phyloP scores from a whole-genome alignment of 1,284 basidiomycete species.

The Naganishia sp. region DNA sequence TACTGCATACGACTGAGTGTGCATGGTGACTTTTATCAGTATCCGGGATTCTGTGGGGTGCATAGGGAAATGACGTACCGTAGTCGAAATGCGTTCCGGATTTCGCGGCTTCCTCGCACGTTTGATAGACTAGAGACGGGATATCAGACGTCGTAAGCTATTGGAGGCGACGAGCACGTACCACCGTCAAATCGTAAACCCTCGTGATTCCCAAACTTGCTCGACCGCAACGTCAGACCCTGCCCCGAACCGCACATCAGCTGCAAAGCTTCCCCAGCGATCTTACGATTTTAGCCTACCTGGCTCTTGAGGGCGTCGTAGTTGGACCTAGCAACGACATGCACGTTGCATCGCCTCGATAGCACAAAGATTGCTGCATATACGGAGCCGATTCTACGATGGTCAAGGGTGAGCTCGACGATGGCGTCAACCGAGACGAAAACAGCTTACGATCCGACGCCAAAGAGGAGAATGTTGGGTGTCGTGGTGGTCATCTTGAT shows the following conservation, averaged over 20 bases:
- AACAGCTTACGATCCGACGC: constrained; percentile 45
- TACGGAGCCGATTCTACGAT: constrained; percentile 53
- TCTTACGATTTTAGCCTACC: constrained; percentile 37
- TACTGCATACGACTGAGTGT: constrained; percentile 48
- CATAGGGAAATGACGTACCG: constrained; percentile 38
- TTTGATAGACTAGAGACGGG: constrained; percentile 42
- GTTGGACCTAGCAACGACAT: constrained; percentile 56
- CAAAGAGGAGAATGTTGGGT: constrained; percentile 51
- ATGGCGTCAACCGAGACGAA: background rate
- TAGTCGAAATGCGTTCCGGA: constrained; percentile 46
- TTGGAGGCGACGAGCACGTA: constrained; percentile 33
- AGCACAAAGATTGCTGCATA: constrained; percentile 55
- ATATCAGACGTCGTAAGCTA: background rate
- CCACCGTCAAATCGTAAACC: constrained; percentile 48
- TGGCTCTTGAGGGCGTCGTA: constrained; percentile 51
- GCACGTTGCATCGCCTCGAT: constrained; percentile 51
- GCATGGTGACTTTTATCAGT: background rate
- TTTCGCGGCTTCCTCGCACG: constrained; percentile 48
- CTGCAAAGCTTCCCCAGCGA: constrained; percentile 4
- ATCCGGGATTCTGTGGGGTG: background rate
- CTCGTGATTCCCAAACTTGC: constrained; percentile 47
- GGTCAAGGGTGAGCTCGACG: background rate
- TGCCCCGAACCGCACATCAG: constrained; percentile 4
- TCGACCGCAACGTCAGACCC: constrained; percentile 47
- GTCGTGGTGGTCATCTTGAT: background rate